Base-by-base conservation (phyloP, 306 rosid genomes). In the Lathyrus sativus region DNA sequence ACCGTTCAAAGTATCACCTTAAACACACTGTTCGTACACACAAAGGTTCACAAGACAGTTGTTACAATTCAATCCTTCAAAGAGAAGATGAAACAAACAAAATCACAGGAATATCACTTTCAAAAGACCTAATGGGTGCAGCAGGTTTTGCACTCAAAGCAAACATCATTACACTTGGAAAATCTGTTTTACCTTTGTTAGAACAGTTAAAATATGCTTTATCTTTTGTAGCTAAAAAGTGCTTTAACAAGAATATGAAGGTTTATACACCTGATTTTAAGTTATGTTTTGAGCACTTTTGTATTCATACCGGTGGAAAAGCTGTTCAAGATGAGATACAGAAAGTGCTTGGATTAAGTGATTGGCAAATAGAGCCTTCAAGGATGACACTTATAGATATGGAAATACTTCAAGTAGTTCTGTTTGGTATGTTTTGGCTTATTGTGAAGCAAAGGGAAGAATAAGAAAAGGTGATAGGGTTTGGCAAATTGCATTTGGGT, bases 401-500 rank as follows among this genome's bases (percentile, higher is more conserved):
- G 68, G 79, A 3, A 74, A 67, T 15, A 66, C 73, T 33, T 67
- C 79, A 33, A 56, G 62, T 9, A 74, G 73, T 67, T 74, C 74
- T n/a, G 68, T 67, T 56, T 74, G 79, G 79, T 67, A 67, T 65
- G 66, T 74, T 44, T 73, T 74, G 6, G 68, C 73, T 0, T 74
- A 66, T 11, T 45, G 62, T 22, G 73, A 74, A 42, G 73, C 73
- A n/a, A 57, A 74, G 7, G 79, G 79, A 7, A 74, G 73, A 15
- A 67, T 66, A 0, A 57, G 42, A 7, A 67, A 74, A 18, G 55
- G 78, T 22, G 78, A 66, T 15, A 31, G 70, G 19, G 53, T 75
- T 2, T 75, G 70, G 79, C 79, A 75, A 41, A 49, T 75, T 15
- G 64, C 65, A 15, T 58, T 75, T 68, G 80, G 80, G 2, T 48